phyloP scores from a whole-genome alignment of 495 filamentous ascomycete species.

The Aspergillus nanangensis region DNA sequence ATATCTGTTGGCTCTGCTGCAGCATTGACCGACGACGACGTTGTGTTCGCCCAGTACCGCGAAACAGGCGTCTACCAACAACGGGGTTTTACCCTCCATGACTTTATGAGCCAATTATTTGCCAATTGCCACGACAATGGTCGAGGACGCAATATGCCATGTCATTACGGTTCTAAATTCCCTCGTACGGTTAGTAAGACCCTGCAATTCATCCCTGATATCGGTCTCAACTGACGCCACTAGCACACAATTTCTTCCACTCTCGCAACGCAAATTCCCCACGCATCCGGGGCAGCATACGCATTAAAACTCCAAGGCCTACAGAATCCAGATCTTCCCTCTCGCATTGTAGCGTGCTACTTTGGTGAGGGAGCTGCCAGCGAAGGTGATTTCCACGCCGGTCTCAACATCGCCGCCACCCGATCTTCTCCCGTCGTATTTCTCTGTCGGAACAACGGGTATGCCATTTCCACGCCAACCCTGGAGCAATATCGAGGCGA shows the following conservation, averaged over 20 bases:
- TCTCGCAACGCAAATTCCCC: constrained; percentile 91
- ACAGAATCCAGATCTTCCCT: constrained; percentile 61
- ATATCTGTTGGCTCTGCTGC: constrained; percentile 84
- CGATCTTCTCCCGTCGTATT: constrained; percentile 88
- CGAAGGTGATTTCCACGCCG: constrained; percentile 97
- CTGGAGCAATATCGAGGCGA: constrained; percentile 96
- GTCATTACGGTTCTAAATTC: constrained; percentile 85
- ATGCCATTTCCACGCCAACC: constrained; percentile 91
- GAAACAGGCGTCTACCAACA: constrained; percentile 89
- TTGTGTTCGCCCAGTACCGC: constrained; percentile 92
- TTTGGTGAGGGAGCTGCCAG: constrained; percentile 98
- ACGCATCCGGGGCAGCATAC: constrained; percentile 91
- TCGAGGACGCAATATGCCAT: constrained; percentile 91
- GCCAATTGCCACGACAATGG: constrained; percentile 80
- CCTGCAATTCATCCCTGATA: not conserved
- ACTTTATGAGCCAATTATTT: constrained; percentile 97
- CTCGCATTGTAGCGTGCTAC: constrained; percentile 78
- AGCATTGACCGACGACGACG: constrained; percentile 75
- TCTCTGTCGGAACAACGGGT: constrained; percentile 97
- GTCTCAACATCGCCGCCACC: constrained; percentile 93
- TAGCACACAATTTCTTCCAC: constrained; percentile 92
- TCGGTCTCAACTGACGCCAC: constrained; percentile 6
- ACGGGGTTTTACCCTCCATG: constrained; percentile 76
- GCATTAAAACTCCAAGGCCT: constrained; percentile 82
- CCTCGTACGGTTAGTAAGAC: constrained; percentile 65